phyloP scores from a whole-genome alignment of 2,329 filamentous ascomycete genomes.

The Fusarium sp. region DNA sequence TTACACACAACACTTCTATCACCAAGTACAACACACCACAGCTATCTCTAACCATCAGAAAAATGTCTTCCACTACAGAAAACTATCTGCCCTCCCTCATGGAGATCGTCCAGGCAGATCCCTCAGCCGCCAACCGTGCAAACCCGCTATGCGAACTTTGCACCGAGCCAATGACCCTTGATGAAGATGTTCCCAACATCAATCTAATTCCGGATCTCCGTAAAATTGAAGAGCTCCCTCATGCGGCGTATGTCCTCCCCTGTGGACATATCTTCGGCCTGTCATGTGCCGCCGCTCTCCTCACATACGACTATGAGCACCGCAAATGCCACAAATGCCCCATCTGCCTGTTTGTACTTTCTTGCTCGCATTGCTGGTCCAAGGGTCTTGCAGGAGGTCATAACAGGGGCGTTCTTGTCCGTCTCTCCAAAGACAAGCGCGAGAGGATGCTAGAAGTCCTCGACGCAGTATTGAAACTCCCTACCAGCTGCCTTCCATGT shows the following conservation, averaged over 20 bases:
- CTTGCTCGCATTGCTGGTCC: background rate
- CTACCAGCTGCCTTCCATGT: background rate
- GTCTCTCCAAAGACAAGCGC: background rate
- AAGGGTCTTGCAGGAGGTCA: background rate
- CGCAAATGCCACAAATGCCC: background rate
- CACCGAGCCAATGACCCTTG: background rate
- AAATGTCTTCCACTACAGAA: no score
- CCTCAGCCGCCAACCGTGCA: background rate
- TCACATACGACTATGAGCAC: no score
- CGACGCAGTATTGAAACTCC: background rate
- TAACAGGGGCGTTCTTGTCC: background rate
- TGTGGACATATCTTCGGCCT: constrained; percentile 25
- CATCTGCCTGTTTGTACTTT: background rate
- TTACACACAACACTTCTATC: no score
- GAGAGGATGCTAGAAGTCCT: background rate
- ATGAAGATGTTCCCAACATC: background rate
- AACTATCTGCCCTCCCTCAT: background rate
- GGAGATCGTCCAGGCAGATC: background rate
- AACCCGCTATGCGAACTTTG: constrained; percentile 13
- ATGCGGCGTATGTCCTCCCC: background rate
- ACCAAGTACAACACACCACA: no score
- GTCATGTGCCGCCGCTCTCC: background rate
- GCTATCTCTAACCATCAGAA: no score
- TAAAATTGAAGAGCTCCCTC: background rate
- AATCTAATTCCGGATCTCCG: background rate